A percentile compares a stretch with the other conserved stretches of the same genome.
These are phyloP conservation scores for Komagataella pastoris DNA, from an alignment of 805 yeast genomes.

Conservation along the genomic window DNA sequence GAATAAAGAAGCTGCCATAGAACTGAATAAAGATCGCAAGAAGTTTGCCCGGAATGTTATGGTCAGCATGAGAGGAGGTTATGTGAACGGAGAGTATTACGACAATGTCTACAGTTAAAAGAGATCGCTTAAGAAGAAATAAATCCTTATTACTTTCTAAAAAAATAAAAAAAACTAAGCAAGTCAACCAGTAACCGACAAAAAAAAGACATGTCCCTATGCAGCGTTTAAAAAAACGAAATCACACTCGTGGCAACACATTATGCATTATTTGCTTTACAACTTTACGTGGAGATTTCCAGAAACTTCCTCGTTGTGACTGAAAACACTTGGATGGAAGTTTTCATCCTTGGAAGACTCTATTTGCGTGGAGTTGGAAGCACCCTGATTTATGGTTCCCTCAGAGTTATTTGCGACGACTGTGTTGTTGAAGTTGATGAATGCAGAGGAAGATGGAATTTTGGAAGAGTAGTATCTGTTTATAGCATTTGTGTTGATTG, in stretches of 20 bases:
- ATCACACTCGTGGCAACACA: background rate
- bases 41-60: slow-evolving; percentile 44
- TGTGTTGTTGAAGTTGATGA: background rate
- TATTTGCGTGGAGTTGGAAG: background rate
- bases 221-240: background rate
- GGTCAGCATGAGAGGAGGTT: slow-evolving; percentile 62
- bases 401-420: background rate
- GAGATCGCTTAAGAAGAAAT: background rate
- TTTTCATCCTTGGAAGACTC: background rate
- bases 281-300: background rate
- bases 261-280: background rate
- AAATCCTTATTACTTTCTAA: background rate
- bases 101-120: slow-evolving; percentile 36
- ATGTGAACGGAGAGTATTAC: slow-evolving; percentile 40
- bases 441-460: background rate
- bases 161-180: background rate
- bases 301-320: background rate
- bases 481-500: background rate
- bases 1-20: slow-evolving; percentile 78
- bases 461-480: background rate
- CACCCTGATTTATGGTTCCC: background rate
- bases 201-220: background rate
- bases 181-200: background rate
- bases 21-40: slow-evolving; percentile 27
- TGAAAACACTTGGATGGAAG: background rate